phyloP scores from a whole-genome alignment of 371 early-diverging fungal genomes.

The Mucor saturninus region DNA sequence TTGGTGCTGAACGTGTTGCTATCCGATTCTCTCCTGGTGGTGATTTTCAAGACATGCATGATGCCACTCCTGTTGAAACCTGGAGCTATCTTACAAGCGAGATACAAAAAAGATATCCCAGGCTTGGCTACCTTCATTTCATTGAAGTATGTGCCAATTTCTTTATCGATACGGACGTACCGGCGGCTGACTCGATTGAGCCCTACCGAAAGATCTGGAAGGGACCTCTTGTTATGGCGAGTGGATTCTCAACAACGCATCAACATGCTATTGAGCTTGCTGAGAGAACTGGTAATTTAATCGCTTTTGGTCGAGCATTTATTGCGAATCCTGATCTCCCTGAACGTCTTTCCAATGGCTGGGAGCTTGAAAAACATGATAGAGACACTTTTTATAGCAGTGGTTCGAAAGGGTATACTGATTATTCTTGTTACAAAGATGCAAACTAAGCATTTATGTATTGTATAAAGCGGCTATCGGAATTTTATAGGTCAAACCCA shows the following conservation, averaged over 20 bases:
- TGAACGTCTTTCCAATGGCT: slow-evolving; percentile 20
- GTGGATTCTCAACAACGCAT: slow-evolving; percentile 2
- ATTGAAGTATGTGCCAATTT: slow-evolving; percentile 14
- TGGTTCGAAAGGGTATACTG: slow-evolving; percentile 17
- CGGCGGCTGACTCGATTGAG: slow-evolving; percentile 7
- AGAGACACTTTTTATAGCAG: slow-evolving; percentile 22
- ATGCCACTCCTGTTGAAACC: slow-evolving; percentile 13
- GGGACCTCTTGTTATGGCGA: slow-evolving; percentile 20
- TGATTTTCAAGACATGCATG: slow-evolving; percentile 13
- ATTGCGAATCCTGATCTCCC: slow-evolving; percentile 34
- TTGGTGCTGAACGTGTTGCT: slow-evolving; percentile 26
- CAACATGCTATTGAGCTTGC: slow-evolving; percentile 12
- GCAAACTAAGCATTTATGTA: not conserved
- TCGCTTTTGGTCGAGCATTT: slow-evolving; percentile 27
- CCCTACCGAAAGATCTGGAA: slow-evolving; percentile 25
- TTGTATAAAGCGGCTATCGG: no score
- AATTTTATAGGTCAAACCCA: no score
- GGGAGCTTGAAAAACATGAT: slow-evolving; percentile 17
- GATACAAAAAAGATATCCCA: slow-evolving; percentile 16
- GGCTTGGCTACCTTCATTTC: slow-evolving; percentile 22
- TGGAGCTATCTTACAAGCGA: slow-evolving; percentile 15
- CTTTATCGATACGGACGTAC: slow-evolving; percentile 8
- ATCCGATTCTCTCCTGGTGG: slow-evolving; percentile 24
- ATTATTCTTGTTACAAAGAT: slow-evolving; percentile 12
- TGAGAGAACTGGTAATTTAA: slow-evolving; percentile 20